These are phyloP conservation scores for Clavispora vitiphila DNA, from an alignment of 805 yeast species.

Conservation along the genomic window DNA sequence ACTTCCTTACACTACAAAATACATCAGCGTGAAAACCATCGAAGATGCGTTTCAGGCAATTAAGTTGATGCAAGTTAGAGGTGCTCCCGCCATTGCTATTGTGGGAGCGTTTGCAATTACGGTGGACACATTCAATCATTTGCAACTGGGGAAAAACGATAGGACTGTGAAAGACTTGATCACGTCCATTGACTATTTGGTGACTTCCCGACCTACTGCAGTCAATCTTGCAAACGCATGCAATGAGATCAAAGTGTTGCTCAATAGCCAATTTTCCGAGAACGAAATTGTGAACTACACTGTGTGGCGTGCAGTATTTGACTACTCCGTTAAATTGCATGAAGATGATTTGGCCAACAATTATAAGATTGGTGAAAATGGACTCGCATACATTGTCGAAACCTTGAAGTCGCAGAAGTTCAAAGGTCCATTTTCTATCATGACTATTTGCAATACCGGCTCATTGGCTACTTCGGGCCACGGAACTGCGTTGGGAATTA, in stretches of 20 bases:
- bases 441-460: conserved; percentile 95
- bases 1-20: conserved; percentile 74
- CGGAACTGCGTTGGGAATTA: conserved; percentile 93
- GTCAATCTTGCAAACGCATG: conserved; percentile 83
- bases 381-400: conserved; percentile 60
- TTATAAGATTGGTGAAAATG: conserved; percentile 71
- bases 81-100: conserved; percentile 97
- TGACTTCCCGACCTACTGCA: conserved; percentile 89
- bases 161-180: conserved; percentile 32
- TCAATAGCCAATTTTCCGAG: conserved; percentile 12
- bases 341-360: conserved; percentile 79
- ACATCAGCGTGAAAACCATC: conserved; percentile 55
- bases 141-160: conserved; percentile 9
- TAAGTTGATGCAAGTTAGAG: conserved; percentile 88
- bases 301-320: conserved; percentile 29
- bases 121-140: conserved; percentile 51
- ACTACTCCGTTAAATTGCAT: conserved; percentile 52
- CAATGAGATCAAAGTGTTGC: conserved; percentile 39
- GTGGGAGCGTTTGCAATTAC: conserved; percentile 84
- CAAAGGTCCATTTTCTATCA: conserved; percentile 66
- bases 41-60: conserved; percentile 82
- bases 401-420: conserved; percentile 43
- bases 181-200: conserved; percentile 56
- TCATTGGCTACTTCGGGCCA: conserved; percentile 96
- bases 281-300: conserved; percentile 14